A percentile compares a stretch with the other conserved stretches of the same genome.
phyloP scores from a whole-genome alignment of 805 yeast species.

The Spathaspora girioi region DNA sequence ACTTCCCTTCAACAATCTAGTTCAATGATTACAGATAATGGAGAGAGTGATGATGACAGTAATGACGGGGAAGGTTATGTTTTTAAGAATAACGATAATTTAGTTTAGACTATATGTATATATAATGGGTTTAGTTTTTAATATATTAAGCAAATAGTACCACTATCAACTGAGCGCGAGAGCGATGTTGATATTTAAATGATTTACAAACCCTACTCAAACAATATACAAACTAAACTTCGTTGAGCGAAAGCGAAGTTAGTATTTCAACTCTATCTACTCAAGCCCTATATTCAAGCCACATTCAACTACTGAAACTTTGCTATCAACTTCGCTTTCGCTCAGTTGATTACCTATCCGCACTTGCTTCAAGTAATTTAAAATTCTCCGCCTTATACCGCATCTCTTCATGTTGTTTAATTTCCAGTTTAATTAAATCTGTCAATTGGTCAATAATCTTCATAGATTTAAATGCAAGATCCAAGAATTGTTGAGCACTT shows the following conservation, averaged over 20 bases:
- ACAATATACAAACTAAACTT: too few relatives aligned
- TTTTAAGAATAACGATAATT: slow-evolving; percentile 4
- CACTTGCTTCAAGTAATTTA: slow-evolving; percentile 35
- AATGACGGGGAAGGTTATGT: slow-evolving; percentile 4
- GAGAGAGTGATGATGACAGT: background rate
- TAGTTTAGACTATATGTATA: background rate
- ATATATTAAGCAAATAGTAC: background rate
- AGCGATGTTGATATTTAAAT: too few relatives aligned
- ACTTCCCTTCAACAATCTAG: background rate
- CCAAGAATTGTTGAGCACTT: slow-evolving; percentile 64
- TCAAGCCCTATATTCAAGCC: too few relatives aligned
- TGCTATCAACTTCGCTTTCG: too few relatives aligned
- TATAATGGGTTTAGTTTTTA: background rate
- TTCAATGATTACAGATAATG: background rate
- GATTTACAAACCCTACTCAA: too few relatives aligned
- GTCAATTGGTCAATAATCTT: slow-evolving; percentile 61
- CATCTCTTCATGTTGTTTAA: slow-evolving; percentile 51
- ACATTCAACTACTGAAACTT: too few relatives aligned
- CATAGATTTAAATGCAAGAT: slow-evolving; percentile 66
- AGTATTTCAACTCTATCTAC: too few relatives aligned
- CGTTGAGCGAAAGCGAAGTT: too few relatives aligned
- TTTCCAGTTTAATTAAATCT: slow-evolving; percentile 51
- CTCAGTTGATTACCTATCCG: slow-evolving; percentile 17
- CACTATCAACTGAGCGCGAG: background rate
- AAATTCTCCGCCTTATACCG: slow-evolving; percentile 38